A percentile compares a stretch with the other conserved stretches of the same genome.
These are phyloP conservation scores for Alectoria sarmentosa DNA, from an alignment of 495 filamentous ascomycete genomes.

Conservation along the genomic window DNA sequence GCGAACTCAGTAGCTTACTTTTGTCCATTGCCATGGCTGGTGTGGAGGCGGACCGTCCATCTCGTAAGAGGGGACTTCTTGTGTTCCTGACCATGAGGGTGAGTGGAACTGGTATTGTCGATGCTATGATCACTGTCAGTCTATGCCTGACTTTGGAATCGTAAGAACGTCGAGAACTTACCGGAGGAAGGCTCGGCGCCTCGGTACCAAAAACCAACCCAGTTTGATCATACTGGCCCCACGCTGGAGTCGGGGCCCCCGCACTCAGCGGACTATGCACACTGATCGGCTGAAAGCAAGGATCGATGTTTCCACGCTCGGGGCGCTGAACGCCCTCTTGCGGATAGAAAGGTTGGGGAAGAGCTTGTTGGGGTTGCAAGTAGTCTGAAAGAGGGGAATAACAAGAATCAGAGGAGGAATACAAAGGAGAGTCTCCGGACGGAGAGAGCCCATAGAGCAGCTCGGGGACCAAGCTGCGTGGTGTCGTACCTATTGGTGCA, in stretches of 20 bases:
- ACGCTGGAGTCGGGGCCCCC: slow-evolving; percentile 15
- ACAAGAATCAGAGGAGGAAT: slow-evolving; percentile 28
- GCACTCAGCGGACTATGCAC: slow-evolving; percentile 17
- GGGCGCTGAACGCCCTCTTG: slow-evolving; percentile 20
- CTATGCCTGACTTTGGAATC: neutral
- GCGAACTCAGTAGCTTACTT: slow-evolving; percentile 3
- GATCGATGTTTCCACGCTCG: slow-evolving; percentile 10
- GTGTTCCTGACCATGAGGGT: slow-evolving; percentile 17
- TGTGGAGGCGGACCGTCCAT: slow-evolving; percentile 13
- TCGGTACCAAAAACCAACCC: slow-evolving; percentile 14
- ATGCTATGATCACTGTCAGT: slow-evolving; percentile 15
- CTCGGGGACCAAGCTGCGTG: slow-evolving; percentile 21
- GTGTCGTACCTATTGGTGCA: slow-evolving; percentile 23
- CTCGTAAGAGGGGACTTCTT: slow-evolving; percentile 13
- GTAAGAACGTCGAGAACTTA: slow-evolving; percentile 10
- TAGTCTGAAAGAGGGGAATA: slow-evolving; percentile 26
- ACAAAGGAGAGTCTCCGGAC: slow-evolving; percentile 26
- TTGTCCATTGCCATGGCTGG: slow-evolving; percentile 15
- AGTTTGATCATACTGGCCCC: slow-evolving; percentile 17
- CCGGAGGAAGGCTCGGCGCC: slow-evolving; percentile 13
- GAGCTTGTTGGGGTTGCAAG: slow-evolving; percentile 20
- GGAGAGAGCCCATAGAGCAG: slow-evolving; percentile 21
- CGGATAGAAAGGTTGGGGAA: slow-evolving; percentile 17
- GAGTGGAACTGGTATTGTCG: slow-evolving; percentile 13
- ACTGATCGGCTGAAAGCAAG: slow-evolving; percentile 17